Evolutionary conservation across 108 stramenopile genomes (phyloP), one percentile per base, ranked within the genome.

Genomic region (Pseudonitzschia multistriata): DNA sequence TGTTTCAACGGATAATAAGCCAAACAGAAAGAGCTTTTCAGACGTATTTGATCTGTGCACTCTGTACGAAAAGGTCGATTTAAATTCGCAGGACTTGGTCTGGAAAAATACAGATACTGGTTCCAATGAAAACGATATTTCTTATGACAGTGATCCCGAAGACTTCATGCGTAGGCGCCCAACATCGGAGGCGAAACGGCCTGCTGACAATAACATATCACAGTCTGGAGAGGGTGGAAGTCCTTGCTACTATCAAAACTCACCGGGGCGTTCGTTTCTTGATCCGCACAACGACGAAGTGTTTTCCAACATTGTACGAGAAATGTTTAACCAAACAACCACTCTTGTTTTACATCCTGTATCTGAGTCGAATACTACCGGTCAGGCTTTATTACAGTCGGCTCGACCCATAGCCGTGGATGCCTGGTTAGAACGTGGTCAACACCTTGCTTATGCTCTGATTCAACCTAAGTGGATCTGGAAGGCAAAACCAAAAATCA

Each of bases 391-490:
- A 10, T n/a, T 35, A 13, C 57, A 59, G 33, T 59, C 57, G n/a
- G 29, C 57, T 35, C 63, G 39, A 42, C 77, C 79, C 7, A 29
- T 64, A 7, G 84, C 68, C 34, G 68, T 85, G 15, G 52, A 78
- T n/a, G 74, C 77, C 3, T 85, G 84, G 84, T 49, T 85, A 6
- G 84, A 85, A 64, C 74, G 77, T 24, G 84, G 84, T 3, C 79
- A 80, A 45, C 53, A 52, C 36, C 63, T 85, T 1, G 40, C 36
- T 35, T 27, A 40, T 34, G 36, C 48, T 21, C 61, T 78, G 11
- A 70, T 85, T 25, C 74, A 74, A 21, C 84, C 84, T 4, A 81
- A 76, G 40, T 70, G 79, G 55, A 69, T 80, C 39, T 85, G 80
- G 80, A 70, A 48, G 21, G 57, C 61, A n/a, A 75, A 68, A 33